Base-by-base conservation (phyloP, 306 rosid genomes). In the Fragaria iinumae region DNA sequence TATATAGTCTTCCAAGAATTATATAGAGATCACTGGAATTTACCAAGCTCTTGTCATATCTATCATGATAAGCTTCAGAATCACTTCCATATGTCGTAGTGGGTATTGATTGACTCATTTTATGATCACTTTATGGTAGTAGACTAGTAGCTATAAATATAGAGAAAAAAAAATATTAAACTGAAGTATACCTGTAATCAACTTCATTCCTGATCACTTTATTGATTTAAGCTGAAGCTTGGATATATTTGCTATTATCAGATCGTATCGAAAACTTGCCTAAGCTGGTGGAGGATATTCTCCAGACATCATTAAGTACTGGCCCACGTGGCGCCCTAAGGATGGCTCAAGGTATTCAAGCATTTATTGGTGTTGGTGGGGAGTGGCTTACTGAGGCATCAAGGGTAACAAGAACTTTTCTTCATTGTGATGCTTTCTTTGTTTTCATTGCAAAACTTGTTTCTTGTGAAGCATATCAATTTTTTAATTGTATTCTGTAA, bases 311-410 rank as follows among this genome's bases (percentile, higher is more conserved):
- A 44, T 59, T 92, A 45, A 73, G 82, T 71, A 95, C 99, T 2
- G 99, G 97, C 75, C 97, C 99, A 11, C 84, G 97, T 53, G 99
- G 97, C 56, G 91, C 90, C 63, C 44, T 92, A 32, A 88, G 97
- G 83, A 68, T 95, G 83, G 97, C 84, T 76, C 99, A 95, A 83
- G 97, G 96, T 23, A 82, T 95, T 82, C 97, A 90, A 84, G 99
- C 92, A 20, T 87, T 95, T 67, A 3, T 95, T 23, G 97, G 96
- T 16, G 97, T 95, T 64, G 93, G 99, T 76, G 88, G 93, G 71
- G 99, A 95, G 87, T 92, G 97, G 97, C 90, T 92, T 10, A 81
- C 88, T 9, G 97, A 92, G 79, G 78, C 86, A 25, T 88, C 99
- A 39, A 89, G 83, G 90, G 97, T 90, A 67, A 60, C 66, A 1